phyloP scores from a whole-genome alignment of 192 early-diverging fungal species.

The Backusella luteola region DNA sequence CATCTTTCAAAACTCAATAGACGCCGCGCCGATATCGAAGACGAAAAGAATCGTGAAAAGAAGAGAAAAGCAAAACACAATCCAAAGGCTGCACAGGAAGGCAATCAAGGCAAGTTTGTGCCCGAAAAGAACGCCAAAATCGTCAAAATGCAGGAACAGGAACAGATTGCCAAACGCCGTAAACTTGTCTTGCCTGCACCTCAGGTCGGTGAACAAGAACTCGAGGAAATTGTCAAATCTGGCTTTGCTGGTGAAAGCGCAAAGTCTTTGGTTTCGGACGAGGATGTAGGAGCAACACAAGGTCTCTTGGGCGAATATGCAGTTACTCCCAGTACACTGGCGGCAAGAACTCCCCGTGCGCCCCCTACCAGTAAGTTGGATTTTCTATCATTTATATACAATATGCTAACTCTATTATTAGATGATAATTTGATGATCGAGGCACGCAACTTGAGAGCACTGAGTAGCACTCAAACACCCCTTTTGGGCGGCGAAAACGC shows the following conservation, averaged over 20 bases:
- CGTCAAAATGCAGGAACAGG: constrained; percentile 64
- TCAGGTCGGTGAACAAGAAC: constrained; percentile 86
- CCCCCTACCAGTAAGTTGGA: constrained; percentile 33
- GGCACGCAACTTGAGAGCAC: constrained; percentile 80
- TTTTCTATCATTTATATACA: neutral
- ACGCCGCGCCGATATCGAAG: constrained; percentile 78
- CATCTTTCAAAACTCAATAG: constrained; percentile 86
- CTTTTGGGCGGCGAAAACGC: constrained; percentile 76
- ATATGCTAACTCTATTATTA: neutral
- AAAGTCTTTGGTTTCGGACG: constrained; percentile 64
- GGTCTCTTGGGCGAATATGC: constrained; percentile 76
- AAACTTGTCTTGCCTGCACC: constrained; percentile 85
- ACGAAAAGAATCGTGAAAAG: constrained; percentile 76
- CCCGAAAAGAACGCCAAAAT: constrained; percentile 50
- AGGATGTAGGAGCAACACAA: constrained; percentile 52
- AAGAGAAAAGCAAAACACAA: constrained; percentile 67
- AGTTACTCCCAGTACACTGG: constrained; percentile 46
- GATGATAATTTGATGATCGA: constrained; percentile 72
- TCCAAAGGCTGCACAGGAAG: constrained; percentile 45
- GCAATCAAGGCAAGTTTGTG: constrained; percentile 61
- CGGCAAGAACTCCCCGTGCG: constrained; percentile 66
- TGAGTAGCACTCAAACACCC: constrained; percentile 77
- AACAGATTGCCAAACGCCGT: constrained; percentile 70
- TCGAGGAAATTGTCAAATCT: constrained; percentile 91
- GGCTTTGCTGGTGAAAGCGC: constrained; percentile 79